Percentiles rank a stretch among this genome's conserved stretches.
Evolutionary conservation across 2,329 filamentous ascomycete species (phyloP).

Genomic region (Fusarium paranaense): DNA sequence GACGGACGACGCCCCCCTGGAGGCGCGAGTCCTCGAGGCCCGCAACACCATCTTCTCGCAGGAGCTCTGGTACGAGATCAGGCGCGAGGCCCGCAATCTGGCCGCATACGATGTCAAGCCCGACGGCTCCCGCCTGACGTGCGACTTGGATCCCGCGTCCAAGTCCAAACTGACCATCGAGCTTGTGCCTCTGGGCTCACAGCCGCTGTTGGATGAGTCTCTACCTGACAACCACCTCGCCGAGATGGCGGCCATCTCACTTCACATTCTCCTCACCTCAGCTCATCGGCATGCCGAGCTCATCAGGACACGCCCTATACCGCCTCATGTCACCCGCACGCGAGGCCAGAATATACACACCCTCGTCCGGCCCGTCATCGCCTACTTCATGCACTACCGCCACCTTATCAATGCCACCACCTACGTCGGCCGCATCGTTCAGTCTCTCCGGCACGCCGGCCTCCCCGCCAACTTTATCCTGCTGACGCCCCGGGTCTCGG

Average conservation of each 20-base stretch:
- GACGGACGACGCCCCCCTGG: conserved; percentile 65
- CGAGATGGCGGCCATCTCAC: conserved; percentile 72
- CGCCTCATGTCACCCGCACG: conserved; percentile 53
- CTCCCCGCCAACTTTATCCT: conserved; percentile 58
- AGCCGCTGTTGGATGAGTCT: conserved; percentile 46
- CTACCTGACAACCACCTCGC: conserved; percentile 65
- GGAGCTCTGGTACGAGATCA: conserved; percentile 91
- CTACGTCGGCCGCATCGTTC: conserved; percentile 58
- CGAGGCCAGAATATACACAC: conserved; percentile 58
- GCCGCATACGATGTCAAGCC: conserved; percentile 77
- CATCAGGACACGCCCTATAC: conserved; percentile 70
- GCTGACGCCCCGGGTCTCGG: conserved; percentile 50
- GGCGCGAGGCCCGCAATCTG: conserved; percentile 81
- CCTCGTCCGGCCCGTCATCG: conserved; percentile 65
- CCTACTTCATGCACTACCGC: conserved; percentile 58
- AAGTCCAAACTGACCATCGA: conserved; percentile 71
- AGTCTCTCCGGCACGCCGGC: conserved; percentile 60
- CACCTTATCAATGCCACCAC: conserved; percentile 53
- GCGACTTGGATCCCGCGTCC: conserved; percentile 64
- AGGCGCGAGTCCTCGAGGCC: conserved; percentile 78
- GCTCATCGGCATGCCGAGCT: conserved; percentile 82
- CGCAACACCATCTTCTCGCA: conserved; percentile 84
- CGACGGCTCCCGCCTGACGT: conserved; percentile 67
- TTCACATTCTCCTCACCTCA: conserved; percentile 82
- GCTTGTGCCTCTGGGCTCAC: conserved; percentile 69